Percentiles rank a stretch among this genome's conserved stretches.
Conservation (phyloP, 306 rosid genomes). For the Rosa rugosa region DNA sequence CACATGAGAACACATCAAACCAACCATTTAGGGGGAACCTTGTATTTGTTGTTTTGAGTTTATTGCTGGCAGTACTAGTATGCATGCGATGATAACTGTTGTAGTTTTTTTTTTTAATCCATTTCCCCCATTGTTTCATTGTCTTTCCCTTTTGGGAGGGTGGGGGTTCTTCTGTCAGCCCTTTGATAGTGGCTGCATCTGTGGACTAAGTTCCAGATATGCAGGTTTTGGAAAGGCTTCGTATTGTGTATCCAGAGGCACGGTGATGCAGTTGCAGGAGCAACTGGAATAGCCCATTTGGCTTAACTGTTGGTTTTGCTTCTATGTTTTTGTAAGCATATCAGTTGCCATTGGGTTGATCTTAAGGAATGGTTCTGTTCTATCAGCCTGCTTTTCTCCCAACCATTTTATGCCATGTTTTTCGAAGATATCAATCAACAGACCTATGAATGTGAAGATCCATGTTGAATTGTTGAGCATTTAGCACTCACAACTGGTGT, state of each 20-base stretch:
- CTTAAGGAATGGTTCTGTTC: neutral
- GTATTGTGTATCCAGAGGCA: neutral
- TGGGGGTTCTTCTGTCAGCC: constrained; percentile 6
- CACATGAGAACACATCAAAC: constrained; percentile 33
- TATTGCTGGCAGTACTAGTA: constrained; percentile 33
- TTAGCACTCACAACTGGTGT: neutral
- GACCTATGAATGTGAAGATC: neutral
- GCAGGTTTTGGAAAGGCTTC: neutral
- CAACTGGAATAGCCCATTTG: constrained; percentile 3
- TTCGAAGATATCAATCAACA: neutral
- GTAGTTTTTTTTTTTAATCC: neutral
- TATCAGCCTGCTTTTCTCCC: constrained; percentile 3
- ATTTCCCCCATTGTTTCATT: neutral
- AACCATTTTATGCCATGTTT: neutral
- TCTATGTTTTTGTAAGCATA: neutral
- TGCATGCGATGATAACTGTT: constrained; percentile 18
- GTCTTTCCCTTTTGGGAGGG: neutral
- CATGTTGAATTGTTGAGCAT: neutral
- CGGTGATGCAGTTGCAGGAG: constrained; percentile 3
- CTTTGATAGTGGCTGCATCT: neutral
- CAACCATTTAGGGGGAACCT: constrained; percentile 36
- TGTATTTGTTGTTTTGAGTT: constrained; percentile 33
- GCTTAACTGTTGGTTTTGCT: neutral
- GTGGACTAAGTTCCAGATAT: neutral
- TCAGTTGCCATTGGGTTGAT: constrained; percentile 7